Evolutionary conservation across 139 green algal genomes (phyloP).

Genomic region (Chlamydomonas sp.): DNA sequence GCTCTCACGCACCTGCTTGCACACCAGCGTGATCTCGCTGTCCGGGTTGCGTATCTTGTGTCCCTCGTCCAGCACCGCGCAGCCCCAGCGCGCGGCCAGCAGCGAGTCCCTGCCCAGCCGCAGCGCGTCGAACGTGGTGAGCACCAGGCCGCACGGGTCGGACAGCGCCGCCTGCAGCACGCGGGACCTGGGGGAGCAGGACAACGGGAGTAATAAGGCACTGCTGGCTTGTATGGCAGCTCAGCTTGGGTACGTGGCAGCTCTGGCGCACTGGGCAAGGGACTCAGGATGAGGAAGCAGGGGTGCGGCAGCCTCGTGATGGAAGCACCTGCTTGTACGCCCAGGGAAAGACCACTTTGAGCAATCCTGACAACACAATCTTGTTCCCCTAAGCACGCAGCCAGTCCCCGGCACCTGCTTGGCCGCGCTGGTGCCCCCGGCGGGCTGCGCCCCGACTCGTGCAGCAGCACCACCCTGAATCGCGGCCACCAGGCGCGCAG

Average conservation of each 20-base stretch:
- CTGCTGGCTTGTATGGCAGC: no score
- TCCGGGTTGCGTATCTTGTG: conserved; percentile 99
- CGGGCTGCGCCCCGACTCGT: conserved; percentile 68
- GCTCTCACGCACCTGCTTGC: conserved; percentile 71
- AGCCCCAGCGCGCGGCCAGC: conserved; percentile 86
- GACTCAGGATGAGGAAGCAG: no score
- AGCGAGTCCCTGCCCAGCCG: conserved; percentile 77
- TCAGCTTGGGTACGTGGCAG: no score
- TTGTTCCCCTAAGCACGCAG: no score
- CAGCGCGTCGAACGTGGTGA: conserved; percentile 96
- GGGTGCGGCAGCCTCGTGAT: no score
- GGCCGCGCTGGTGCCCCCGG: background rate
- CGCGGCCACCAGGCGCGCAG: conserved; percentile 81
- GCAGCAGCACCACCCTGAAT: conserved; percentile 85
- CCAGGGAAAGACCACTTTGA: no score
- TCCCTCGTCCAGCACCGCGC: conserved; percentile 94
- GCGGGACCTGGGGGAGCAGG: background rate
- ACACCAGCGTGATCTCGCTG: conserved; percentile 87
- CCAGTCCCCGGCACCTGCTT: conserved; percentile 24
- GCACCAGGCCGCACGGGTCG: conserved; percentile 56
- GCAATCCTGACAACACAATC: no score
- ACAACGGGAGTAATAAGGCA: background rate
- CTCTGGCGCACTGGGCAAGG: no score
- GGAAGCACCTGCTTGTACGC: no score
- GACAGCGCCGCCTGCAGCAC: conserved; percentile 7